Evolutionary conservation across 768 basidiomycete species (phyloP), one percentile per base, ranked within the genome.

Genomic region (Kwoniella dejecticola): DNA sequence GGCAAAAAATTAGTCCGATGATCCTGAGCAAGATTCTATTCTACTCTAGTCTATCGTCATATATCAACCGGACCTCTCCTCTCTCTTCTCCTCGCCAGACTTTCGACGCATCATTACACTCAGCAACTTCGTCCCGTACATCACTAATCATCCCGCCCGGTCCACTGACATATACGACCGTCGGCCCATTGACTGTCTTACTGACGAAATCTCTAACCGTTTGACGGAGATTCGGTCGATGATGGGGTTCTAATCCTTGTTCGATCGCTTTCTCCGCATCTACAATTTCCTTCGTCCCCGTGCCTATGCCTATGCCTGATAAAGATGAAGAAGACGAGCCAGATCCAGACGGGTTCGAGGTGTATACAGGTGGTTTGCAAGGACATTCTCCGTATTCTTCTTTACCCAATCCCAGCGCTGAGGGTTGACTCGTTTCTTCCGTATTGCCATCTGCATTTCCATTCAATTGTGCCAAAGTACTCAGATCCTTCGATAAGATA

Each of bases 41-140:
- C 58, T 36, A 68, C 21, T 68, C 67, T 21, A 68, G 41, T 31
- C 67, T 27, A 24, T 68, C 67, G 30, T 68, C 67, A 57, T 65
- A 63, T 26, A 68, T 48, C 45, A 68, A 46, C 33, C 54, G 48
- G 1, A 68, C 67, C 15, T 47, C 42, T 19, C 49, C 54, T 26
- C 63, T 29, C 27, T 62, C 53, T 1, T 56, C 60, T 5, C 67
- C 67, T 21, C 45, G 44, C 67, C 67, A 68, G n/a, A 62, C 60
- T 23, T 47, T 57, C 15, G 15, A 33, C 21, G 52, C 52, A 31
- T 68, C 67, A 38, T 65, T 68, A 26, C 47, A 38, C 44, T 40
- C 45, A 23, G 67, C 67, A 31, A 68, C 63, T 23, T 55, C 60
- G 52, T 59, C 57, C 36, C 67, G 36, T 7, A 62, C 63, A 30